Conservation (phyloP, 768 basidiomycete genomes). For the Porphyrellus cyaneotinctus region DNA sequence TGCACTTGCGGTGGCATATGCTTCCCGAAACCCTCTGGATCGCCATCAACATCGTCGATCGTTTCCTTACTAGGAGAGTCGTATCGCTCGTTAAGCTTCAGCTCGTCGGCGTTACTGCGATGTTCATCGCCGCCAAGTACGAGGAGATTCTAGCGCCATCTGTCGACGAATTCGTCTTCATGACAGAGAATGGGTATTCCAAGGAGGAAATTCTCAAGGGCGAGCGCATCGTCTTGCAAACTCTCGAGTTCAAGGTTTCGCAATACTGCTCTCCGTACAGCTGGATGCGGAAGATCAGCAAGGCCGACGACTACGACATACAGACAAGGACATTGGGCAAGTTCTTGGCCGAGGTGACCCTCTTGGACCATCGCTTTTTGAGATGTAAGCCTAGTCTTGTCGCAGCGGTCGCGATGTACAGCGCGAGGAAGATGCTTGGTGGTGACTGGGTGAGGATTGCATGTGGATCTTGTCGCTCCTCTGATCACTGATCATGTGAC, state of each 20-base stretch:
- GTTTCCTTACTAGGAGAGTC: slow-evolving; percentile 84
- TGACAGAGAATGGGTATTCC: slow-evolving; percentile 93
- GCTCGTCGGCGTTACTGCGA: slow-evolving; percentile 96
- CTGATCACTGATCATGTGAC: slow-evolving; percentile 32
- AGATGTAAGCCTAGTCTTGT: slow-evolving; percentile 90
- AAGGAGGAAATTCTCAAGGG: slow-evolving; percentile 98
- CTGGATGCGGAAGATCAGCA: slow-evolving; percentile 98
- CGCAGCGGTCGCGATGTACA: slow-evolving; percentile 97
- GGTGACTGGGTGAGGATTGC: slow-evolving; percentile 85
- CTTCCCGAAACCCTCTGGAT: slow-evolving; percentile 99
- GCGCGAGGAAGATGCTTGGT: slow-evolving; percentile 87
- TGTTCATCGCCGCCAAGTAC: slow-evolving; percentile 99
- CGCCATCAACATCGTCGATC: slow-evolving; percentile 93
- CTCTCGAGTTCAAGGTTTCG: slow-evolving; percentile 91
- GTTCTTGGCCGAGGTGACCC: slow-evolving; percentile 93
- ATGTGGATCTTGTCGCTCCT: slow-evolving; percentile 10
- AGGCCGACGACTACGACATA: slow-evolving; percentile 97
- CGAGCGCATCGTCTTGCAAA: slow-evolving; percentile 93
- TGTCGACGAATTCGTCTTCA: slow-evolving; percentile 97
- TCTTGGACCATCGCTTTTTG: slow-evolving; percentile 90
- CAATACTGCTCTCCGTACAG: slow-evolving; percentile 99
- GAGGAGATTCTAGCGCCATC: slow-evolving; percentile 97
- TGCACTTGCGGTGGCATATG: slow-evolving; percentile 98
- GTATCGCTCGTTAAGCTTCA: slow-evolving; percentile 89
- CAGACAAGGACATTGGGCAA: slow-evolving; percentile 97